A percentile compares a stretch with the other conserved stretches of the same genome.
These are phyloP conservation scores for Trichoderma koningiopsis DNA, from an alignment of 2,329 filamentous ascomycete genomes.

Conservation along the genomic window DNA sequence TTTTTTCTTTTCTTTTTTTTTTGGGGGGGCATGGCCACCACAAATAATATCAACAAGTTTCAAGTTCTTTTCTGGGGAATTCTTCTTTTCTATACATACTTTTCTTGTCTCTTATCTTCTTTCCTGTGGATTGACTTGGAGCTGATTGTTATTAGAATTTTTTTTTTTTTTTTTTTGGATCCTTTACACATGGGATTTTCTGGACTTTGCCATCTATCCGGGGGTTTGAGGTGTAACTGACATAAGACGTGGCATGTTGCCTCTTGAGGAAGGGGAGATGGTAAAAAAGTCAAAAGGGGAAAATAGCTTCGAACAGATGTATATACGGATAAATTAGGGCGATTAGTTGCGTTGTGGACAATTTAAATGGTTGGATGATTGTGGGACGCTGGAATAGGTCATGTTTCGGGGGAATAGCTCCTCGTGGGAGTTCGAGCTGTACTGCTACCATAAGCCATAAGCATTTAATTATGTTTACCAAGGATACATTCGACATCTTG, in stretches of 20 bases:
- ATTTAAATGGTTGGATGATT: not conserved
- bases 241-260: not conserved
- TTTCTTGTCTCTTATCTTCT: not conserved
- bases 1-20: too few species aligned
- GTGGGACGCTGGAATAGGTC: not conserved
- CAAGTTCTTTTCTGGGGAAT: not conserved
- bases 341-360: not conserved
- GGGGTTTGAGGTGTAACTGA: not conserved
- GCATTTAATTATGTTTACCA: not conserved
- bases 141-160: not conserved
- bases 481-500: not conserved
- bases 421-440: not conserved
- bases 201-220: not conserved
- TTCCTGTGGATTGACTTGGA: not conserved
- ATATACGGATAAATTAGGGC: not conserved
- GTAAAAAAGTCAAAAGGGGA: not conserved
- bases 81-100: not conserved
- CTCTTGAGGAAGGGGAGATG: not conserved
- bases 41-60: not conserved
- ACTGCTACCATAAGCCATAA: not conserved
- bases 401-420: not conserved
- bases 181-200: not conserved
- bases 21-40: not conserved
- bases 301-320: not conserved
- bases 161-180: too few species aligned